Percentiles rank a stretch among this genome's conserved stretches.
phyloP scores from a whole-genome alignment of 352 stramenopile genomes.

The Pythium guiyangense region DNA sequence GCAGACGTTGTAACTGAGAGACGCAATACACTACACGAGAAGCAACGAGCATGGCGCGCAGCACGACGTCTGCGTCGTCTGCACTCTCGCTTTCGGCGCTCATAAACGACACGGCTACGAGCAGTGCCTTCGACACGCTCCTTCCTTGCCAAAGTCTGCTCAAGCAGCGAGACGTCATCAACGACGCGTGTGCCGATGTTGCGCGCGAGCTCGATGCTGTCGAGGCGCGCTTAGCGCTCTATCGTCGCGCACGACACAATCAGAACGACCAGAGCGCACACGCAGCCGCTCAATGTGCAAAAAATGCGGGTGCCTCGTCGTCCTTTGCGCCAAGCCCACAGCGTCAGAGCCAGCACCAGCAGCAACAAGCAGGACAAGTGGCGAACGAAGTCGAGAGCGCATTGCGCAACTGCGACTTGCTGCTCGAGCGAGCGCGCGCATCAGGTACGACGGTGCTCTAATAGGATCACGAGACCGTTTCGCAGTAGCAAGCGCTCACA shows the following conservation, averaged over 20 bases:
- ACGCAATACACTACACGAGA: background rate
- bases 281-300: too few species aligned
- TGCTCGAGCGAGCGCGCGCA: slow-evolving; percentile 24
- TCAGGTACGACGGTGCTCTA: slow-evolving; percentile 1
- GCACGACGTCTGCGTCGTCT: background rate
- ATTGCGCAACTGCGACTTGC: slow-evolving; percentile 43
- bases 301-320: too few species aligned
- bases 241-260: slow-evolving; percentile 6
- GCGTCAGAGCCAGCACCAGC: background rate
- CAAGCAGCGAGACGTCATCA: slow-evolving; percentile 10
- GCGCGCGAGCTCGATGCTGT: slow-evolving; percentile 34
- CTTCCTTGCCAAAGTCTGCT: background rate
- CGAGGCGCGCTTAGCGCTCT: slow-evolving; percentile 28
- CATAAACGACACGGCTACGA: background rate
- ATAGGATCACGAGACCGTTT: slow-evolving; percentile 1
- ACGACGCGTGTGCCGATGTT: slow-evolving; percentile 38
- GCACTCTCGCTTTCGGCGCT: slow-evolving; percentile 20
- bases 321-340: background rate
- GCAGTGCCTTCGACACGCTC: slow-evolving; percentile 1
- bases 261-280: too few species aligned
- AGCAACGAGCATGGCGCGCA: background rate
- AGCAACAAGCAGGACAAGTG: slow-evolving; percentile 35
- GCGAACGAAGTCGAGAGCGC: slow-evolving; percentile 51
- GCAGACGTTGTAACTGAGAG: background rate
- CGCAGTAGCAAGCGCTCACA: background rate